Percentiles rank a stretch among this genome's conserved stretches.
phyloP scores from a whole-genome alignment of 2,329 filamentous ascomycete species.

The Curvularia lunata region DNA sequence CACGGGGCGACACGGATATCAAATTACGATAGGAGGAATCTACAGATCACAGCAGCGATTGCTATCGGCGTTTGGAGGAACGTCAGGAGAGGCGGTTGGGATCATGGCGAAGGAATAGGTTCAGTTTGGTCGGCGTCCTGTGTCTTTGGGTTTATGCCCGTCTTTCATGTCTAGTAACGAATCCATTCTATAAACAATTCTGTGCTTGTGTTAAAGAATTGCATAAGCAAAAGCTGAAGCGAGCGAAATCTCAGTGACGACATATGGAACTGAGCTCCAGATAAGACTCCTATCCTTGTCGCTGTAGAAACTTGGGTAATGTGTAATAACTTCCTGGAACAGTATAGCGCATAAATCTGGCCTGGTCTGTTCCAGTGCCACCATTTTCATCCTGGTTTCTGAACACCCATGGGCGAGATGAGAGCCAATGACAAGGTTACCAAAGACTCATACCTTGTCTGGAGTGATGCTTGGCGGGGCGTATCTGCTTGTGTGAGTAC shows the following conservation, averaged over 20 bases:
- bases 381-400: background rate
- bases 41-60: conserved; percentile 4
- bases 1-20: background rate
- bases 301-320: background rate
- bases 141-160: conserved; percentile 1
- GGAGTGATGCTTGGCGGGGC: background rate
- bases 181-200: background rate
- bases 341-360: background rate
- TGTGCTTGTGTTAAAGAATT: background rate
- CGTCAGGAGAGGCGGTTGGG: background rate
- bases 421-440: background rate
- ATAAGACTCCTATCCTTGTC: background rate
- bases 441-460: conserved; percentile 1
- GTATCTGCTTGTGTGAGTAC: background rate
- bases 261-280: no score
- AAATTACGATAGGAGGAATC: conserved; percentile 3
- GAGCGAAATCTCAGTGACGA: background rate
- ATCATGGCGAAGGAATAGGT: background rate
- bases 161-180: conserved; percentile 5
- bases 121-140: conserved; percentile 7
- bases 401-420: background rate
- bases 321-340: background rate
- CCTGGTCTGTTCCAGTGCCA: background rate
- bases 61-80: background rate
- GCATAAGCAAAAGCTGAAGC: background rate